Evolutionary conservation across 2,329 filamentous ascomycete genomes (phyloP).

Genomic region (Colletotrichum eremochloae): DNA sequence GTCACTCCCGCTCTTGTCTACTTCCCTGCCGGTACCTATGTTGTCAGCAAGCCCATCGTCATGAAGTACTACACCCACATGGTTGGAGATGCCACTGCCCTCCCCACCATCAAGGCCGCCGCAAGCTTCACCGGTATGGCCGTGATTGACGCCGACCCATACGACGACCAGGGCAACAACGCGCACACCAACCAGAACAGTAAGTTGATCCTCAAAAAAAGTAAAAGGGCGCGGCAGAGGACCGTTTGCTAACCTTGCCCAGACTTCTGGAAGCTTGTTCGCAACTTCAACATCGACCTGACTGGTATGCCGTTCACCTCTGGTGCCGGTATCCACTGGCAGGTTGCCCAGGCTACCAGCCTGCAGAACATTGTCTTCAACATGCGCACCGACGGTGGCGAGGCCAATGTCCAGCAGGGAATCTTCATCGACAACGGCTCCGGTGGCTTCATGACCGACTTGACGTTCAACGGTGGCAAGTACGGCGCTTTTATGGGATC

Average conservation of each 20-base stretch:
- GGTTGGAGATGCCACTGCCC: slow-evolving; percentile 80
- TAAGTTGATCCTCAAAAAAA: not conserved
- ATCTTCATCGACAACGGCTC: slow-evolving; percentile 90
- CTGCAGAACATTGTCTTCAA: slow-evolving; percentile 86
- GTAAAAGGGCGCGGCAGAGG: no score
- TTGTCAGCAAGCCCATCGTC: slow-evolving; percentile 82
- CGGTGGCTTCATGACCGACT: slow-evolving; percentile 85
- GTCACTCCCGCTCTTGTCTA: slow-evolving; percentile 89
- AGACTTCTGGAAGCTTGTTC: slow-evolving; percentile 84
- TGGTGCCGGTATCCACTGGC: slow-evolving; percentile 85
- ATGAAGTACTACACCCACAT: slow-evolving; percentile 96
- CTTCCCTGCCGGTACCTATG: slow-evolving; percentile 90
- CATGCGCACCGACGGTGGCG: slow-evolving; percentile 76
- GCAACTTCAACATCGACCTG: slow-evolving; percentile 85
- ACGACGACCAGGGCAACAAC: slow-evolving; percentile 75
- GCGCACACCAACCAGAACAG: slow-evolving; percentile 82
- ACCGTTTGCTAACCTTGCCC: slow-evolving; percentile 49
- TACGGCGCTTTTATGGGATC: slow-evolving; percentile 85
- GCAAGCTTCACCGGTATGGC: slow-evolving; percentile 85
- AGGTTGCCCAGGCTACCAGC: slow-evolving; percentile 85
- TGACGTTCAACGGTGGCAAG: slow-evolving; percentile 85
- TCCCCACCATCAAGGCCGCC: slow-evolving; percentile 82
- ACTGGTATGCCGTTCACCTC: slow-evolving; percentile 71
- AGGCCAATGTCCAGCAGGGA: slow-evolving; percentile 78
- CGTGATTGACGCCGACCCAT: slow-evolving; percentile 90